Evolutionary conservation across 257 asterid genomes (phyloP).

Genomic region (Ligustrum vulgare): DNA sequence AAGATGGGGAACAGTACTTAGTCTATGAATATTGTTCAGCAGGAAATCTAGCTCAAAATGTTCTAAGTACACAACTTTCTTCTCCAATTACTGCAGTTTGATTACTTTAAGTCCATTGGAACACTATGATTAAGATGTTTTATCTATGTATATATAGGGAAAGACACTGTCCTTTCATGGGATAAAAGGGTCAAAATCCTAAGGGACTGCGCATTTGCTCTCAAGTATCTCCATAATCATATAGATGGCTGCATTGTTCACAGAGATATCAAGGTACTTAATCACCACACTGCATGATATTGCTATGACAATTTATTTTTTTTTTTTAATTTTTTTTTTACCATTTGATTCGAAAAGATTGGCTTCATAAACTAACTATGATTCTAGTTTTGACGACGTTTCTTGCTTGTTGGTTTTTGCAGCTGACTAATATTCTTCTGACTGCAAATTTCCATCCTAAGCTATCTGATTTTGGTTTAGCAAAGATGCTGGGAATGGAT

Average conservation of each 20-base stretch:
- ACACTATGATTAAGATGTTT: not conserved
- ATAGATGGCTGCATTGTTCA: constrained; percentile 78
- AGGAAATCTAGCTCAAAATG: constrained; percentile 76
- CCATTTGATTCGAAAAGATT: not conserved
- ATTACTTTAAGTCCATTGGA: not conserved
- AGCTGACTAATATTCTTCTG: constrained; percentile 84
- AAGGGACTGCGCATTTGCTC: constrained; percentile 73
- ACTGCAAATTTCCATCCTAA: constrained; percentile 59
- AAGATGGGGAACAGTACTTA: constrained; percentile 68
- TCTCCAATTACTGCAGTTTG: not conserved
- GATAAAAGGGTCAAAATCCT: constrained; percentile 63
- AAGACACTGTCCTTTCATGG: constrained; percentile 63
- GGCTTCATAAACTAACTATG: not conserved
- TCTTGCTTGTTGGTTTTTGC: constrained; percentile 18
- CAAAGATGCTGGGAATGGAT: constrained; percentile 69
- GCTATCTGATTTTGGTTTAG: constrained; percentile 84
- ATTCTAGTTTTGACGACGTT: not conserved
- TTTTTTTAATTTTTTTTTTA: no score
- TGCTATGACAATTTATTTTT: not conserved
- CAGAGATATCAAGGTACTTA: constrained; percentile 72
- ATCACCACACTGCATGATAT: not conserved
- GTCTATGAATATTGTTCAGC: constrained; percentile 75
- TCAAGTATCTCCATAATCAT: constrained; percentile 66
- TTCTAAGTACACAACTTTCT: constrained; percentile 42
- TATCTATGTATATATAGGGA: constrained; percentile 39